A percentile compares a stretch with the other conserved stretches of the same genome.
phyloP scores from a whole-genome alignment of 23 red algal genomes.

The Agarophyton chilense region DNA sequence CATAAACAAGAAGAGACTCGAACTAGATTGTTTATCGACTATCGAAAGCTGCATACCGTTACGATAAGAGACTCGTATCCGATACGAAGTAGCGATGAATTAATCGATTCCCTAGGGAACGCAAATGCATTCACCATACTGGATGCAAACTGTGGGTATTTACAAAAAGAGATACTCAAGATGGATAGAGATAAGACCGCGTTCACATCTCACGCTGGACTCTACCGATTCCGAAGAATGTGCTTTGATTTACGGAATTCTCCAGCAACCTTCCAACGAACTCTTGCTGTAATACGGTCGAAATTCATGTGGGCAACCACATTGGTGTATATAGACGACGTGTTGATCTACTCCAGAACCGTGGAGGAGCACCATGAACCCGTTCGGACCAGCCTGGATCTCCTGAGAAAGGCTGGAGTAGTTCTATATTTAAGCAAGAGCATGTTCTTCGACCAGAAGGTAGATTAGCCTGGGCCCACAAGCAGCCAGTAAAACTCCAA shows the following conservation, averaged over 20 bases:
- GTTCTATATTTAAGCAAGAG: too few relatives aligned
- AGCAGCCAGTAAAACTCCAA: too few relatives aligned
- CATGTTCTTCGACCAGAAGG: too few relatives aligned
- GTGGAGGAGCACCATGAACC: not conserved
- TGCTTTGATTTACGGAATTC: conserved; percentile 11
- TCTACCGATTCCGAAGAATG: conserved; percentile 9
- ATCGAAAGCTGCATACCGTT: conserved; percentile 6
- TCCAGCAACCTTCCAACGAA: conserved; percentile 43
- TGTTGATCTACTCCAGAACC: conserved; percentile 17
- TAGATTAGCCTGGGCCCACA: too few relatives aligned
- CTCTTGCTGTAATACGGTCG: not conserved
- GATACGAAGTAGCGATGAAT: conserved; percentile 29
- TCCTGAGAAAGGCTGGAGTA: not conserved
- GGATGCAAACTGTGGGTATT: conserved; percentile 18
- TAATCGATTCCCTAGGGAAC: conserved; percentile 9
- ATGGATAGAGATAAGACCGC: conserved; percentile 32
- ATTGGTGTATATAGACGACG: conserved; percentile 24
- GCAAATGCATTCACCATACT: conserved; percentile 8
- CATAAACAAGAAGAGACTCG: not conserved
- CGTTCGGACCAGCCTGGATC: too few relatives aligned
- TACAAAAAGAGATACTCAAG: not conserved
- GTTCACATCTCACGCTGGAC: not conserved
- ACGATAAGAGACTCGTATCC: conserved; percentile 27
- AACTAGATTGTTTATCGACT: conserved; percentile 17
- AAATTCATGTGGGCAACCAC: not conserved